Percentiles rank a stretch among this genome's conserved stretches.
phyloP scores from a whole-genome alignment of 805 yeast species.

The Wickerhamomyces sydowiorum region DNA sequence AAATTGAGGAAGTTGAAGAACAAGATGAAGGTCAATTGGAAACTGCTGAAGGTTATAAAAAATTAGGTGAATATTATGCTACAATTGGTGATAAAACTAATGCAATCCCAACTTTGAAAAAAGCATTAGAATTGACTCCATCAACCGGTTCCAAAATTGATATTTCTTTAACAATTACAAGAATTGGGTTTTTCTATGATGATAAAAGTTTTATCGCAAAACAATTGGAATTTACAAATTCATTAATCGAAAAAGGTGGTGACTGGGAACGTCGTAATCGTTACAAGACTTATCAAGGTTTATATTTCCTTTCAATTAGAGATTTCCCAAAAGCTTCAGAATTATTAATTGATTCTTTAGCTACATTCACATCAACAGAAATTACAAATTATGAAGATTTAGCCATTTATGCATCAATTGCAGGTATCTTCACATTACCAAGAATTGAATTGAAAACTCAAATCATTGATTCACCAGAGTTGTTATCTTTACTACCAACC shows the following conservation, averaged over 20 bases:
- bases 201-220: conserved; percentile 66
- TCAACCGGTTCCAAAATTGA: conserved; percentile 91
- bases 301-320: conserved; percentile 78
- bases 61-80: conserved; percentile 85
- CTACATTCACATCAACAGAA: conserved; percentile 93
- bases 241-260: conserved; percentile 90
- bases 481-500: conserved; percentile 70
- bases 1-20: conserved; percentile 44
- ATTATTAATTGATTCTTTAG: conserved; percentile 81
- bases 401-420: conserved; percentile 79
- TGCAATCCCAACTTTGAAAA: conserved; percentile 60
- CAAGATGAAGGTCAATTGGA: conserved; percentile 82
- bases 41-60: conserved; percentile 66
- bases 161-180: conserved; percentile 68
- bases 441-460: conserved; percentile 81
- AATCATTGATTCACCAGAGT: conserved; percentile 91
- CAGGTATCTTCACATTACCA: conserved; percentile 80
- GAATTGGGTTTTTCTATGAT: conserved; percentile 86
- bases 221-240: conserved; percentile 66
- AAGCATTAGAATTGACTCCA: conserved; percentile 74
- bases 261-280: conserved; percentile 99
- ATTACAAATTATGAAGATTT: conserved; percentile 83
- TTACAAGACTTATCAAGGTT: conserved; percentile 85
- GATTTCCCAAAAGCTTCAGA: conserved; percentile 82
- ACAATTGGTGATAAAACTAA: conserved; percentile 74